Conservation (phyloP, 176 grass and related monocot genomes). For the Secale cereale region DNA sequence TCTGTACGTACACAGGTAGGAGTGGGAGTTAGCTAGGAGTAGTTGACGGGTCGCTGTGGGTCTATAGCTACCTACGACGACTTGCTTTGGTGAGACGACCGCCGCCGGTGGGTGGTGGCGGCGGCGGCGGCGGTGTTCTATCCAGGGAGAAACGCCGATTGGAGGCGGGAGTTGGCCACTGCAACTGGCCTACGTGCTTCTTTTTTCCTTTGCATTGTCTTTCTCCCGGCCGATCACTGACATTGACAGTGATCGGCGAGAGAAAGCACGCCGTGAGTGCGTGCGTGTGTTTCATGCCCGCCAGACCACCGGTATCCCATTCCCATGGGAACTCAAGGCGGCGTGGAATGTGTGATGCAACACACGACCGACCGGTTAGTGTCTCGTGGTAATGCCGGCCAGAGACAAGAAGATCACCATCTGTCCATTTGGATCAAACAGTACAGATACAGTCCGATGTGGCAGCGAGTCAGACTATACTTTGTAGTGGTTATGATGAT, state of each 20-base stretch:
- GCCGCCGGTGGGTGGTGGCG: background rate
- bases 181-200: background rate
- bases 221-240: background rate
- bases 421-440: background rate
- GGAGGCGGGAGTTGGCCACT: too few species aligned
- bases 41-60: too few species aligned
- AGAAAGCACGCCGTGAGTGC: background rate
- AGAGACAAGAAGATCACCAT: background rate
- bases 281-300: constrained; percentile 24
- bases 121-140: background rate
- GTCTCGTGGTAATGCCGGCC: background rate
- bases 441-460: background rate
- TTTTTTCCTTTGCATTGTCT: background rate
- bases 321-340: background rate
- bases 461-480: constrained; percentile 10
- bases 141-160: too few species aligned
- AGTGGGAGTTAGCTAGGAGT: too few species aligned
- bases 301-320: too few species aligned
- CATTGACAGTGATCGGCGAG: constrained; percentile 27
- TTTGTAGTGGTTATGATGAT: too few species aligned
- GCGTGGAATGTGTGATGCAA: background rate
- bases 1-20: background rate
- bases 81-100: background rate
- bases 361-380: background rate
- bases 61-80: too few species aligned